Base-by-base conservation (phyloP, 2,329 filamentous ascomycete genomes). In the Claviceps paspali region DNA sequence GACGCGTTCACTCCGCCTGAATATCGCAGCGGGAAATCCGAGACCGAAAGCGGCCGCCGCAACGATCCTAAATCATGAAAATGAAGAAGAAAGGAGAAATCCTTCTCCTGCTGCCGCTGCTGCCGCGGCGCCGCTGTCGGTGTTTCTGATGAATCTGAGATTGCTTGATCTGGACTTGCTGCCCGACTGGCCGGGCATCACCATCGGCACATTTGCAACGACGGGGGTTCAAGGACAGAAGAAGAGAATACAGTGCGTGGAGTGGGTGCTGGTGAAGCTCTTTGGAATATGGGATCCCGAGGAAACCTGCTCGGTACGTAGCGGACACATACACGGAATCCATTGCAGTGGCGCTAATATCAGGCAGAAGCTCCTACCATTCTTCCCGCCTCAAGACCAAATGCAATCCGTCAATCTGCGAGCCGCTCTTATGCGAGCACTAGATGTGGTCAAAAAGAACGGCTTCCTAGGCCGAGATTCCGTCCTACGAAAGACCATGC, bases 351-450 rank as follows among this genome's bases (percentile, higher is more conserved):
- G 10, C 14, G 23, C 38, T 47, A 33, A 43, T 38, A 31, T 26
- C 17, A 14, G 15, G 5, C 50, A 88, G 81, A 95, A 91, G 68
- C 68, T 96, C 8, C 78, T 79, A 40, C 83, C 85, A 0, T 91
- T 88, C 64, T 96, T 92, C 52, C 91, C 91, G 12, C 84, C 91
- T 0, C 69, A 83, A 45, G 87, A 95, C 49, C 85, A 88, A 27
- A 68, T 92, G 33, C 87, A 95, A 57, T 95, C 87, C 5, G 67
- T 92, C 48, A 94, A 93, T 53, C 71, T 98, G 6, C 83, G 91
- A 35, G 77, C 83, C 23, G 85, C 83, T 7, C 67, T 95, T 7
- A 81, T 87, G 49, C 75, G 85, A 56, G 76, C 71, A 46, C 73
- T 98, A 38, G 82, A 88, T 44, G 79, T 84, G 36, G 66, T 85